Conservation (phyloP, 805 yeast species). For the Candida germanica region DNA sequence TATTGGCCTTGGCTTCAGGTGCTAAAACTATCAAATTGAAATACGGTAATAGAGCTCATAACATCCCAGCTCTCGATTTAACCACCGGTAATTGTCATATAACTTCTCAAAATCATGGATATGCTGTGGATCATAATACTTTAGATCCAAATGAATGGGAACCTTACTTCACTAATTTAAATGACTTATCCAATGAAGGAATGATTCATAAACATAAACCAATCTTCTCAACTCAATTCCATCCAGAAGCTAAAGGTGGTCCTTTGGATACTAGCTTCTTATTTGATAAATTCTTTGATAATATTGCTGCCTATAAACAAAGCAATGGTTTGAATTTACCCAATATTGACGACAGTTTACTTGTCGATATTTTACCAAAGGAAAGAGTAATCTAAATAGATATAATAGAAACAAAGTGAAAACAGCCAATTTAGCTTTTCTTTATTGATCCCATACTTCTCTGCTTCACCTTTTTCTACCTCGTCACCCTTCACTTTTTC, state of each 20-base stretch:
- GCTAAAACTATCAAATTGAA: constrained; percentile 90
- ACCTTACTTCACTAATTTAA: constrained; percentile 81
- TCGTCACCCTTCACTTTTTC: no score
- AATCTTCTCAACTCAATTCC: constrained; percentile 95
- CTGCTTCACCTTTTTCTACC: no score
- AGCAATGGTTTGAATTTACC: constrained; percentile 40
- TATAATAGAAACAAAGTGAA: neutral
- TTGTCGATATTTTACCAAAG: constrained; percentile 62
- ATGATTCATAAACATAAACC: constrained; percentile 88
- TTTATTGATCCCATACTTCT: no score
- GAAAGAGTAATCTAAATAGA: constrained; percentile 51
- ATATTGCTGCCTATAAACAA: constrained; percentile 54
- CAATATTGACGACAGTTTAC: constrained; percentile 45
- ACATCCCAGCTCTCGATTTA: constrained; percentile 91
- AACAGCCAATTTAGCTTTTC: no score
- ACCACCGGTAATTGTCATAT: constrained; percentile 93
- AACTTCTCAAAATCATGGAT: constrained; percentile 98
- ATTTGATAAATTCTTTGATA: constrained; percentile 83
- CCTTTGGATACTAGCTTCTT: constrained; percentile 90
- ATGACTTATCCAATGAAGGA: constrained; percentile 96
- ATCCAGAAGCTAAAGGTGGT: constrained; percentile 99
- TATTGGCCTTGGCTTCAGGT: constrained; percentile 91
- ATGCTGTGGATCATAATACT: constrained; percentile 85
- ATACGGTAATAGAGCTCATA: constrained; percentile 98
- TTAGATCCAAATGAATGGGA: constrained; percentile 71